A percentile compares a stretch with the other conserved stretches of the same genome.
These are phyloP conservation scores for Globisporangium alternatum DNA, from an alignment of 352 stramenopile species.

Conservation along the genomic window DNA sequence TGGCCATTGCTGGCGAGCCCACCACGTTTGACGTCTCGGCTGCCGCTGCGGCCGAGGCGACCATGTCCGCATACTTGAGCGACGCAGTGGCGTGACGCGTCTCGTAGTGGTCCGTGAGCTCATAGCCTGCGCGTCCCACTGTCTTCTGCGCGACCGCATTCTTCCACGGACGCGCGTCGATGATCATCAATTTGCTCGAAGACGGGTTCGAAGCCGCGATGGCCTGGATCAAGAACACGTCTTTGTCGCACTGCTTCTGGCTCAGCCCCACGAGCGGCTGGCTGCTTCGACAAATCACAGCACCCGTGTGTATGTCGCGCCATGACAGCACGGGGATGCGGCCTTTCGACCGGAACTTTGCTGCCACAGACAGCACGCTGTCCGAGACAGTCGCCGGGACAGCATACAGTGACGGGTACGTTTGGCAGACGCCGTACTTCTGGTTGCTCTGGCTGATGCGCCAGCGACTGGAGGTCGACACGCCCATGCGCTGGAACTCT, in stretches of 20 bases:
- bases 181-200: slow-evolving; percentile 83
- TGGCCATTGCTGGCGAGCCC: slow-evolving; percentile 15
- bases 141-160: slow-evolving; percentile 91
- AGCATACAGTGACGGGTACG: slow-evolving; percentile 75
- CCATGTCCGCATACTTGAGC: slow-evolving; percentile 66
- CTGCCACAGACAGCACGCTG: slow-evolving; percentile 51
- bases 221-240: slow-evolving; percentile 81
- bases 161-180: slow-evolving; percentile 87
- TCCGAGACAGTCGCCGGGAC: slow-evolving; percentile 68
- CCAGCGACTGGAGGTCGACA: slow-evolving; percentile 55
- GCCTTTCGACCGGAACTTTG: slow-evolving; percentile 84
- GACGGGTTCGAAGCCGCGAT: slow-evolving; percentile 76
- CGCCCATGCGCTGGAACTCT: slow-evolving; percentile 70
- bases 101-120: slow-evolving; percentile 85
- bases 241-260: slow-evolving; percentile 80
- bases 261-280: slow-evolving; percentile 82
- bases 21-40: slow-evolving; percentile 22
- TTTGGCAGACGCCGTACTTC: slow-evolving; percentile 67
- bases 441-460: slow-evolving; percentile 68
- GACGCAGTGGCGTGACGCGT: slow-evolving; percentile 57
- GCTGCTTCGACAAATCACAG: slow-evolving; percentile 78
- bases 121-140: slow-evolving; percentile 83
- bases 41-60: slow-evolving; percentile 27
- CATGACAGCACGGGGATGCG: slow-evolving; percentile 84
- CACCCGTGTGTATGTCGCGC: slow-evolving; percentile 65